Evolutionary conservation across 306 rosid genomes (phyloP).

Genomic region (Vigna reflexopilosa): DNA sequence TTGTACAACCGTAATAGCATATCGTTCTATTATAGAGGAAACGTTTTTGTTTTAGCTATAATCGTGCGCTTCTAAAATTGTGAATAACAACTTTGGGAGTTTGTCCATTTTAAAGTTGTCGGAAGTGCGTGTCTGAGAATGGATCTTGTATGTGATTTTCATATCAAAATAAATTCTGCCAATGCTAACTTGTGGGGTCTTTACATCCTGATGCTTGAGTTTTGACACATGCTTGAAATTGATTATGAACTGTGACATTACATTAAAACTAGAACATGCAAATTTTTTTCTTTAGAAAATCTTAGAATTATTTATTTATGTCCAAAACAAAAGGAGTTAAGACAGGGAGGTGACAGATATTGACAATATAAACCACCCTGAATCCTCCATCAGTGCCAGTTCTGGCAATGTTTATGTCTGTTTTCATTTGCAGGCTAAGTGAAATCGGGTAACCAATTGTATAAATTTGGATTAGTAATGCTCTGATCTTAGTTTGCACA

Average conservation of each 20-base stretch:
- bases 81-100: neutral
- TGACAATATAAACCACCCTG: neutral
- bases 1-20: neutral
- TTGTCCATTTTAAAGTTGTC: neutral
- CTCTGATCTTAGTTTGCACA: neutral
- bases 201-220: neutral
- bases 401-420: neutral
- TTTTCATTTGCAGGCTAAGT: neutral
- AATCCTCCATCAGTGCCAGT: neutral
- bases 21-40: neutral
- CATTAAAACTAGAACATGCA: neutral
- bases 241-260: neutral
- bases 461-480: neutral
- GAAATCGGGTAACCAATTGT: neutral
- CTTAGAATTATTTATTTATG: neutral
- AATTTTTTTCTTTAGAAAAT: neutral
- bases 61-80: constrained; percentile 17
- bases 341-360: neutral
- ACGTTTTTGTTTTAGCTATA: neutral
- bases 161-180: neutral
- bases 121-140: too few relatives aligned
- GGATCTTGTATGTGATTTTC: neutral
- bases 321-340: neutral
- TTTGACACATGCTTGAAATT: neutral
- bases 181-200: neutral